A percentile compares a stretch with the other conserved stretches of the same genome.
Evolutionary conservation across 129 eudicot species (phyloP).

Genomic region (Helianthus tuberosus): DNA sequence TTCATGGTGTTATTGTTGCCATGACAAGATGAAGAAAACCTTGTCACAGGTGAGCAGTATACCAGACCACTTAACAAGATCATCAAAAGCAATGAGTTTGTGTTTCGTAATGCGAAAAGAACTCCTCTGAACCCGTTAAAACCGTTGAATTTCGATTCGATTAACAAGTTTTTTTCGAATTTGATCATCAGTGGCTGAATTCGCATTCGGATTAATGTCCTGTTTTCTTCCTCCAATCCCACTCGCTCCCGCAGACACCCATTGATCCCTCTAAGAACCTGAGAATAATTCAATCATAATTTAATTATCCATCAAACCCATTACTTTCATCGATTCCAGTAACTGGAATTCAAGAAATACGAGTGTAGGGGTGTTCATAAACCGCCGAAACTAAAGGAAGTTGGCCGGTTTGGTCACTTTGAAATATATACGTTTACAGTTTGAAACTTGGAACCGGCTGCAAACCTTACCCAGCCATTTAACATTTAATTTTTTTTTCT

Average conservation of each 20-base stretch:
- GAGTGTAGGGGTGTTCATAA: too few relatives aligned
- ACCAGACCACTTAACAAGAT: conserved; percentile 50
- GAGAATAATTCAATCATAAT: not conserved
- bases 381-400: too few relatives aligned
- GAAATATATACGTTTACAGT: too few relatives aligned
- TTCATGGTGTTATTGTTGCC: conserved; percentile 31
- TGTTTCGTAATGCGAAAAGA: conserved; percentile 54
- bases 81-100: conserved; percentile 51
- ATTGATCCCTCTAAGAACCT: conserved; percentile 66
- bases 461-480: too few relatives aligned
- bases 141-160: conserved; percentile 60
- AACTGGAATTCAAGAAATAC: not conserved
- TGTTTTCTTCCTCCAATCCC: conserved; percentile 60
- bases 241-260: conserved; percentile 67
- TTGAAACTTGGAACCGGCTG: too few relatives aligned
- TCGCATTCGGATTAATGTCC: conserved; percentile 50
- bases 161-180: conserved; percentile 44
- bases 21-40: conserved; percentile 40
- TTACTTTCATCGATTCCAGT: not conserved
- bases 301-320: not conserved
- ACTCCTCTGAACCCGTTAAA: conserved; percentile 65
- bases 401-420: too few relatives aligned
- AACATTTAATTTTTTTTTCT: too few relatives aligned
- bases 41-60: conserved; percentile 51
- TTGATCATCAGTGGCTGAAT: conserved; percentile 53